These are phyloP conservation scores for Carallia pectinifolia DNA, from an alignment of 345 rosid genomes.

Conservation along the genomic window DNA sequence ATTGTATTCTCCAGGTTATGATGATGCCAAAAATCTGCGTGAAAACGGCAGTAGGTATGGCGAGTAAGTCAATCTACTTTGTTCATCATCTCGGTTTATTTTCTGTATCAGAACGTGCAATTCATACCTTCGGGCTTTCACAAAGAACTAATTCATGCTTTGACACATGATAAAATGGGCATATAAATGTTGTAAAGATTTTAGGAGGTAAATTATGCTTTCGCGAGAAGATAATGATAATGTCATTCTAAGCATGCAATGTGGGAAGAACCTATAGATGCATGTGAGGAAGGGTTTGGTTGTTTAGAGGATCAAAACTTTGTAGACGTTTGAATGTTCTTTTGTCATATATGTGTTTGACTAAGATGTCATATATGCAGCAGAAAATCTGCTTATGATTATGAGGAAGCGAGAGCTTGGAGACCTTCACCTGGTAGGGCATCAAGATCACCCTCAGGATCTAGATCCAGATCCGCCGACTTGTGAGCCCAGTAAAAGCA, in stretches of 20 bases:
- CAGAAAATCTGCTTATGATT: constrained; percentile 48
- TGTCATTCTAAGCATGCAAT: too few species aligned
- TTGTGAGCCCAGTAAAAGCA: constrained; percentile 40
- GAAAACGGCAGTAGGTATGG: constrained; percentile 47
- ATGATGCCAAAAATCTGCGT: constrained; percentile 29
- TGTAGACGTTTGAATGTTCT: not conserved
- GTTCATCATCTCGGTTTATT: not conserved
- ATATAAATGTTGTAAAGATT: too few species aligned
- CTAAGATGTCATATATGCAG: not conserved
- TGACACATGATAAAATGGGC: not conserved
- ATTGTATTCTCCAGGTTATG: constrained; percentile 68
- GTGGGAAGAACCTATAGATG: too few species aligned
- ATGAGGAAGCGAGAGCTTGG: constrained; percentile 48
- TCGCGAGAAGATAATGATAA: too few species aligned
- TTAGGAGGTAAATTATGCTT: too few species aligned
- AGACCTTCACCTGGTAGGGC: constrained; percentile 39
- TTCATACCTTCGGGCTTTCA: not conserved
- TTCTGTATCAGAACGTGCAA: not conserved
- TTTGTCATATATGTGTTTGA: not conserved
- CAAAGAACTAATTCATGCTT: not conserved
- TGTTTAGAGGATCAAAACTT: too few species aligned
- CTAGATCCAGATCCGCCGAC: constrained; percentile 78
- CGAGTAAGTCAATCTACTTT: constrained; percentile 43
- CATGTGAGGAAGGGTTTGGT: too few species aligned
- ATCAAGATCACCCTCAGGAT: constrained; percentile 67